A percentile compares a stretch with the other conserved stretches of the same genome.
Evolutionary conservation across 2,329 filamentous ascomycete genomes (phyloP).

Genomic region (Neurospora sp.): DNA sequence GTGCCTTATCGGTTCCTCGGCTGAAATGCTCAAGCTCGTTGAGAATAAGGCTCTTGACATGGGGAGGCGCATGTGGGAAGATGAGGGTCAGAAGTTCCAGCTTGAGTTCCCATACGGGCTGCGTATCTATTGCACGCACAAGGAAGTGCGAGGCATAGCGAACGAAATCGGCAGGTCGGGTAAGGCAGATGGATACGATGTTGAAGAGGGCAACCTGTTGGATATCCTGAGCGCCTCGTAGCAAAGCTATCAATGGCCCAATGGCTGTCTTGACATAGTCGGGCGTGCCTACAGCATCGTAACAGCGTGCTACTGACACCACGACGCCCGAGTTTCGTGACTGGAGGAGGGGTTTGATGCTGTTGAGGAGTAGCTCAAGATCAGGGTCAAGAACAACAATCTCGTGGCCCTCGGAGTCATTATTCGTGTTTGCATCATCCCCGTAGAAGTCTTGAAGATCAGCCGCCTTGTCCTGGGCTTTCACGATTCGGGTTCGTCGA

Average conservation of each 20-base stretch:
- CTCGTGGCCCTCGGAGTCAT: constrained; percentile 34
- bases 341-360: constrained; percentile 75
- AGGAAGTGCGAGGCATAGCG: constrained; percentile 86
- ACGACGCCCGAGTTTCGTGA: constrained; percentile 92
- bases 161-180: constrained; percentile 69
- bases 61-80: constrained; percentile 69
- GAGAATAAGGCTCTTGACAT: constrained; percentile 76
- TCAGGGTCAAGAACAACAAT: constrained; percentile 67
- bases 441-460: constrained; percentile 73
- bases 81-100: constrained; percentile 84
- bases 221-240: constrained; percentile 78
- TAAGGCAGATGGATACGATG: constrained; percentile 83
- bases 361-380: constrained; percentile 68
- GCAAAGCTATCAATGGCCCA: constrained; percentile 75
- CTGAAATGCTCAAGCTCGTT: constrained; percentile 94
- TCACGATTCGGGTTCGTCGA: constrained; percentile 49
- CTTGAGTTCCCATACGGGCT: constrained; percentile 82
- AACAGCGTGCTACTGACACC: constrained; percentile 75
- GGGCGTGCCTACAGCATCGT: constrained; percentile 71
- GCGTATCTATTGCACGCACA: constrained; percentile 67
- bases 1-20: constrained; percentile 57
- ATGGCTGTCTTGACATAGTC: constrained; percentile 67
- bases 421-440: constrained; percentile 40
- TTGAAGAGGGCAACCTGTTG: constrained; percentile 88
- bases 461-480: constrained; percentile 27